phyloP scores from a whole-genome alignment of 257 asterid genomes.

The Cinchona pubescens region DNA sequence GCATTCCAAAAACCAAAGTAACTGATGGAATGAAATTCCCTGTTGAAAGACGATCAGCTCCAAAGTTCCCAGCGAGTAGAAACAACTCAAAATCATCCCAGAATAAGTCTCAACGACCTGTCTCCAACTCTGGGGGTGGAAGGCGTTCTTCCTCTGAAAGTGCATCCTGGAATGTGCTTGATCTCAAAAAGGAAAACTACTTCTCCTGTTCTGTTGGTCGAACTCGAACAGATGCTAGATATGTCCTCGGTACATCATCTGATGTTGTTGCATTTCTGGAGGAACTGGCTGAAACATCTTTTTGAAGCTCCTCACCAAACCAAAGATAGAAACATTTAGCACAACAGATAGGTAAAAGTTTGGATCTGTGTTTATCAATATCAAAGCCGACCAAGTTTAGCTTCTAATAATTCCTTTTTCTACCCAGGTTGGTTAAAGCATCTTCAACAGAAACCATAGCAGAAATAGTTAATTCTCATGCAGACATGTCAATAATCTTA shows the following conservation, averaged over 20 bases:
- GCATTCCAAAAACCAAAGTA: conserved; percentile 45
- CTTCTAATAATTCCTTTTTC: conserved; percentile 1
- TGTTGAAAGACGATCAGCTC: conserved; percentile 37
- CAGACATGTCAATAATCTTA: background rate
- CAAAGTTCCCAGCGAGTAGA: conserved; percentile 39
- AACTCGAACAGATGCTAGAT: conserved; percentile 76
- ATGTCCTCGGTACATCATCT: conserved; percentile 54
- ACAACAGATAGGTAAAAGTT: background rate
- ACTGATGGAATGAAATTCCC: conserved; percentile 39
- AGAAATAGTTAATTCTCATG: background rate
- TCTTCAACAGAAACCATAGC: background rate
- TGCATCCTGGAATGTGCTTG: conserved; percentile 76
- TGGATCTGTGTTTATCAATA: background rate
- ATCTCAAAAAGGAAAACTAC: conserved; percentile 88
- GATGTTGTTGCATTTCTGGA: conserved; percentile 64
- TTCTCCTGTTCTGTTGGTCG: conserved; percentile 91
- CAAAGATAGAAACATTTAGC: conserved; percentile 13
- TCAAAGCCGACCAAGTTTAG: background rate
- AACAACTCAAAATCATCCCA: conserved; percentile 46
- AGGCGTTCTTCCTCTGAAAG: conserved; percentile 42
- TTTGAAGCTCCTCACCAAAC: conserved; percentile 9
- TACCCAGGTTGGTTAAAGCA: background rate
- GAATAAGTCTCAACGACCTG: conserved; percentile 31
- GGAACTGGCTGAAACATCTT: conserved; percentile 48
- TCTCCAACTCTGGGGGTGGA: conserved; percentile 29